Evolutionary conservation across 75 land plant species (phyloP).

Genomic region (Ceratopteris richardii): DNA sequence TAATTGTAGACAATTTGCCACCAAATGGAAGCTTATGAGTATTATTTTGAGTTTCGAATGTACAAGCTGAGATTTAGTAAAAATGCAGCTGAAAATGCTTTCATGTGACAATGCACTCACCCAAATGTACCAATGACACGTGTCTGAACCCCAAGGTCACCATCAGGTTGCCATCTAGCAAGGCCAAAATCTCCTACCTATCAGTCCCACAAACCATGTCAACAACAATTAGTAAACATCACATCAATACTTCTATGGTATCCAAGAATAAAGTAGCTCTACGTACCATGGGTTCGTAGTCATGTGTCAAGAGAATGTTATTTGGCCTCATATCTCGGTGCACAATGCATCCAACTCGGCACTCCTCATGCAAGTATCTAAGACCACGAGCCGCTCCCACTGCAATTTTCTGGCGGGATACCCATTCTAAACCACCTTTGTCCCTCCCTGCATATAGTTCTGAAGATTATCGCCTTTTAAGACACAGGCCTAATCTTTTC

Average conservation of each 20-base stretch:
- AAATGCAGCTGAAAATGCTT: no score
- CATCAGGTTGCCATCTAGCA: constrained; percentile 61
- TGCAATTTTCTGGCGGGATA: constrained; percentile 51
- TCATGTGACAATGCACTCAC: constrained; percentile 25
- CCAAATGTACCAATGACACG: constrained; percentile 53
- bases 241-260: no score
- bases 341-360: constrained; percentile 72
- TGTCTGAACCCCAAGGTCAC: constrained; percentile 36
- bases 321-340: constrained; percentile 71
- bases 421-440: constrained; percentile 16
- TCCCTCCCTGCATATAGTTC: no score
- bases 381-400: constrained; percentile 65
- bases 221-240: background rate
- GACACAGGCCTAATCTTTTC: no score
- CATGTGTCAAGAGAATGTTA: constrained; percentile 73
- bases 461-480: no score
- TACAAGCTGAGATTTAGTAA: no score
- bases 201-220: background rate
- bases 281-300: constrained; percentile 72
- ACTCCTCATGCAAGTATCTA: constrained; percentile 70
- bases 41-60: no score
- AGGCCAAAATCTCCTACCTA: constrained; percentile 80
- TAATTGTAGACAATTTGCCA: no score
- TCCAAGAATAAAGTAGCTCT: no score
- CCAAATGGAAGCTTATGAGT: no score